These are phyloP conservation scores for Comarum palustre DNA, from an alignment of 306 rosid genomes.

Conservation along the genomic window DNA sequence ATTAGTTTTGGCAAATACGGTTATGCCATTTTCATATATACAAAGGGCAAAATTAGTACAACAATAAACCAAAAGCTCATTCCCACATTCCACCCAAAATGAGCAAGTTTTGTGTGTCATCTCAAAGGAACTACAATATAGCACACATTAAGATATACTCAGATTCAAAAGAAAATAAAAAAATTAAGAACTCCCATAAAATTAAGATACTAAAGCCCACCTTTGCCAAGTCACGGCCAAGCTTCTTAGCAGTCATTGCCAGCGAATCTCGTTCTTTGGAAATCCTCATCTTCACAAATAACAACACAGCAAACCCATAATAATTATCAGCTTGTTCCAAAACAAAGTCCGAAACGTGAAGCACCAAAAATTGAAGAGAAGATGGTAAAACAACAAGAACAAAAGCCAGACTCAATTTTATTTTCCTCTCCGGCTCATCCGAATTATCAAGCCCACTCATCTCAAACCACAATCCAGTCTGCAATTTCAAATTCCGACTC, in stretches of 20 bases:
- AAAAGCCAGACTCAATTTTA: too few species aligned
- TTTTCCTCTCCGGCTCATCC: too few species aligned
- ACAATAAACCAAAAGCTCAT: not conserved
- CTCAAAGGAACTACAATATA: not conserved
- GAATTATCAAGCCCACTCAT: too few species aligned
- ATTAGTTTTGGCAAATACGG: not conserved
- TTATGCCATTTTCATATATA: not conserved
- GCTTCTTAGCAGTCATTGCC: slow-evolving; percentile 62
- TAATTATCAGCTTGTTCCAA: slow-evolving; percentile 8
- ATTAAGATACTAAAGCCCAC: slow-evolving; percentile 29
- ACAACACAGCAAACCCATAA: slow-evolving; percentile 6
- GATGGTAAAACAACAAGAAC: too few species aligned
- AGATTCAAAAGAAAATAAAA: not conserved
- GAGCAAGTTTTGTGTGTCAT: not conserved
- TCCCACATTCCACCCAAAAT: not conserved
- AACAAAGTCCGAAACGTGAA: not conserved
- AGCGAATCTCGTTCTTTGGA: slow-evolving; percentile 71
- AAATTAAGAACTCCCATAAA: not conserved
- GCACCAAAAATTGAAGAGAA: not conserved
- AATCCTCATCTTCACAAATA: slow-evolving; percentile 51
- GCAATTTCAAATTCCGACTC: too few species aligned
- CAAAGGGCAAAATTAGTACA: not conserved
- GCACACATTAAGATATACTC: not conserved
- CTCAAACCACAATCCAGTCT: too few species aligned
- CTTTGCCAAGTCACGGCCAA: slow-evolving; percentile 83